Conservation (phyloP, 371 early-diverging fungal genomes). For the Mortierella sp. region DNA sequence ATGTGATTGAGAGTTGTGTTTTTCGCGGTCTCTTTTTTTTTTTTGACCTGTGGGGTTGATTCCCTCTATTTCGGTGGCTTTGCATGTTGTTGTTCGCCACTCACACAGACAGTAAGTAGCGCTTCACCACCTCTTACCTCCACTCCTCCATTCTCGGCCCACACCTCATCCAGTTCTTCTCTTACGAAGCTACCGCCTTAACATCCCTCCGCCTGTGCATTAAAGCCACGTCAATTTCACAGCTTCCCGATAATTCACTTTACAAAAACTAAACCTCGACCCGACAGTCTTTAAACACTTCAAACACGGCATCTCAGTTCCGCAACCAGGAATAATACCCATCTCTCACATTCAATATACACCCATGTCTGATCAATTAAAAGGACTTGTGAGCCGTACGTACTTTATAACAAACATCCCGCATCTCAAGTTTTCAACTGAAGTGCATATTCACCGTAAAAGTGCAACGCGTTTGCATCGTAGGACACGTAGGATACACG, state of each 20-base stretch:
- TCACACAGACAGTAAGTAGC: no score
- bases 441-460: no score
- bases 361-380: conserved; percentile 42
- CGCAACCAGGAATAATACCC: background rate
- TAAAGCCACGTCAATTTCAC: no score
- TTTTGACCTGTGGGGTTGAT: no score
- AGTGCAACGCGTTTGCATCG: no score
- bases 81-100: conserved; percentile 4
- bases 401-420: no score
- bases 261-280: no score
- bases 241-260: no score
- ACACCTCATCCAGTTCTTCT: background rate
- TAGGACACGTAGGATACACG: no score
- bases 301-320: background rate
- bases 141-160: background rate
- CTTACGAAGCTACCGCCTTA: background rate
- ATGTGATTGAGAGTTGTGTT: conserved; percentile 2
- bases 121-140: background rate
- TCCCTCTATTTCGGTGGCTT: conserved; percentile 6
- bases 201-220: no score
- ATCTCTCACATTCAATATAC: conserved; percentile 1
- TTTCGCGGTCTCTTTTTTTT: background rate
- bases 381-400: conserved; percentile 42
- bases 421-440: no score
- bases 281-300: no score